Base-by-base conservation (phyloP, 495 filamentous ascomycete species). In the Apiosordaria backusii region DNA sequence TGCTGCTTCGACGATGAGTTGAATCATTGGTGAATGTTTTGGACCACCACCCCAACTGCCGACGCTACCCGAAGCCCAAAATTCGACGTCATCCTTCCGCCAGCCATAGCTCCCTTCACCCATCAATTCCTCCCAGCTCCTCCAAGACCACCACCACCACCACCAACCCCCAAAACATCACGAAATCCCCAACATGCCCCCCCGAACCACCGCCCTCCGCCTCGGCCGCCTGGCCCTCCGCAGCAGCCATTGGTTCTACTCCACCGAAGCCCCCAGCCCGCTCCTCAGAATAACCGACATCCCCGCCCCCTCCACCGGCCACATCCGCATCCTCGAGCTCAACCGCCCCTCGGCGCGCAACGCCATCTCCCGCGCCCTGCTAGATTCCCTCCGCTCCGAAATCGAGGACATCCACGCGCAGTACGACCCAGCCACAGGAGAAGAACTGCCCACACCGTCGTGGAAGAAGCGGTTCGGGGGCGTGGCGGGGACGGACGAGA, bases 311-410 rank as follows among this genome's bases (percentile, higher is more conserved):
- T 87, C 90, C 70, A 85, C 86, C 4, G 95, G 95, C 65, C 88
- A 88, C 78, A 94, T 99, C 75, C 88, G 90, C 54, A 84, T 98
- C 67, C 85, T 99, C 61, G 88, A 92, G 61, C 87, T 99, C 68
- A 91, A 96, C 77, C 87, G 91, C 15, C 95, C 93, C 3, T 72
- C 83, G 1, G 90, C 92, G 50, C 89, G 92, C 67, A 99, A 99
- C 73, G 93, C 95, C 58, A 90, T 99, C 77, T 97, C 94, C 0
- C 82, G 81, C 58, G 85, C 87, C 50, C 82, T 99, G 35, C 82
- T 99, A 61, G 75, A 83, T 6, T 84, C 88, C 15, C 84, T 99
- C 23, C 80, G 83, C 24, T 76, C 84, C n/a, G 84, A 95, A 61
- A 83, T 97, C 57, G 78, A 86, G 61, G 82, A 83, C 40, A 84